These are phyloP conservation scores for Candida oleophila DNA, from an alignment of 805 yeast species.

Conservation along the genomic window DNA sequence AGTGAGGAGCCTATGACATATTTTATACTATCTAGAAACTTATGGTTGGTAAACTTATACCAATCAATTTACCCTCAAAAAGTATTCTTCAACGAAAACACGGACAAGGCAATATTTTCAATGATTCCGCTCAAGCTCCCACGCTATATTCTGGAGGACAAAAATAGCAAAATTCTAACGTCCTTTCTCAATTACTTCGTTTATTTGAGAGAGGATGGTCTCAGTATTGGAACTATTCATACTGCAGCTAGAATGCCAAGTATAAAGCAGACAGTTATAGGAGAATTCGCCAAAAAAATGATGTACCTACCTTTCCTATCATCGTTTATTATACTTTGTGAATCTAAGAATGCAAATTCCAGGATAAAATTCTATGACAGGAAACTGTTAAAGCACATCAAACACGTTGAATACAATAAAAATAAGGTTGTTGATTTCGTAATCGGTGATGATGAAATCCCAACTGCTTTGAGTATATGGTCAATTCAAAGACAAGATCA, in stretches of 20 bases:
- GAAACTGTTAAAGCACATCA: constrained; percentile 22
- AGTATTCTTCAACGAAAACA: constrained; percentile 35
- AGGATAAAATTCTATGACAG: constrained; percentile 35
- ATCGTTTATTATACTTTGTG: constrained; percentile 30
- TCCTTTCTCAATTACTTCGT: constrained; percentile 4
- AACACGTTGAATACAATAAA: constrained; percentile 20
- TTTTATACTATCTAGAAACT: constrained; percentile 22
- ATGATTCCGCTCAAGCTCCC: constrained; percentile 11
- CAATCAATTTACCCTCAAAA: constrained; percentile 25
- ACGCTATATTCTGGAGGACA: neutral
- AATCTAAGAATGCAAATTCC: constrained; percentile 22
- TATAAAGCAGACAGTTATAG: constrained; percentile 26
- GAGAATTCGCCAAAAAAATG: constrained; percentile 34
- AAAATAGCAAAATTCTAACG: neutral
- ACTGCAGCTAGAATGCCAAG: constrained; percentile 20
- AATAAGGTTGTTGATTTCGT: constrained; percentile 11
- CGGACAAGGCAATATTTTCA: constrained; percentile 24
- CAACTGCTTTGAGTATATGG: constrained; percentile 35
- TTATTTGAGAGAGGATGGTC: constrained; percentile 35
- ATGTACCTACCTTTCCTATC: constrained; percentile 26
- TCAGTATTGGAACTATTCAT: constrained; percentile 25
- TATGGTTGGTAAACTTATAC: constrained; percentile 33
- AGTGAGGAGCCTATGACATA: constrained; percentile 18
- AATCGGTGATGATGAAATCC: constrained; percentile 28
- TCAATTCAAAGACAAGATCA: constrained; percentile 26